Evolutionary conservation across 495 filamentous ascomycete species (phyloP), one percentile per base, ranked within the genome.

Genomic region (Chaetomidium leptoderma): DNA sequence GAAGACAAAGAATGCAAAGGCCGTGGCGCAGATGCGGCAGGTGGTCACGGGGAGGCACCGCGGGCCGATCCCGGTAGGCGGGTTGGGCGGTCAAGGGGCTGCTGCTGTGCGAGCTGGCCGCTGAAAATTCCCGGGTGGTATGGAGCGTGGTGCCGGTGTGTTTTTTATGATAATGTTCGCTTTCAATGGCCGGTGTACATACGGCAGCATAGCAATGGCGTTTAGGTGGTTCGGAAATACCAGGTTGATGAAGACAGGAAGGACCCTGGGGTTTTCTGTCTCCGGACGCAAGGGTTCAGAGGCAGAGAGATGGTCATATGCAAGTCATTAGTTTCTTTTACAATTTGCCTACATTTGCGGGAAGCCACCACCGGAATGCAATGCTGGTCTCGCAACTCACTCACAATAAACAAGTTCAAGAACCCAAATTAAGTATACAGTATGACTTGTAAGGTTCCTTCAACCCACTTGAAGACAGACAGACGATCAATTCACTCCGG

Each of bases 1-100:
- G 58, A 74, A 74, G n/a, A 66, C 84, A 1, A 80, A 78, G 49
- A 83, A 81, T 0, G 81, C 87, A 1, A 85, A 76, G 62, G 86
- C 89, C 58, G 86, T 88, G 0, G 74, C 88, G 27, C 77, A 86
- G 70, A 84, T 90, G 84, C 75, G 88, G 47, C 76, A 73, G 37
- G 73, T 90, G 7, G 66, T 70, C 16, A 71, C 68, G 47, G 68
- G 68, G 26, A 24, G 64, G 42, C 47, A 53, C 1, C 32, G 53
- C 13, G 60, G 48, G 45, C 51, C 32, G 13, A 39, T 57, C 5
- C 50, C 48, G 19, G 57, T 39, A 26, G 39, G 33, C 2, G 60
- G 57, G 16, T 17, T 33, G 33, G 47, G 35, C 7, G 29, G 40
- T 13, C 26, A 45, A 19, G 44, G 47, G 19, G 44, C 35, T 49